Evolutionary conservation across 768 basidiomycete species (phyloP).

Genomic region (Naganishia randhawae): DNA sequence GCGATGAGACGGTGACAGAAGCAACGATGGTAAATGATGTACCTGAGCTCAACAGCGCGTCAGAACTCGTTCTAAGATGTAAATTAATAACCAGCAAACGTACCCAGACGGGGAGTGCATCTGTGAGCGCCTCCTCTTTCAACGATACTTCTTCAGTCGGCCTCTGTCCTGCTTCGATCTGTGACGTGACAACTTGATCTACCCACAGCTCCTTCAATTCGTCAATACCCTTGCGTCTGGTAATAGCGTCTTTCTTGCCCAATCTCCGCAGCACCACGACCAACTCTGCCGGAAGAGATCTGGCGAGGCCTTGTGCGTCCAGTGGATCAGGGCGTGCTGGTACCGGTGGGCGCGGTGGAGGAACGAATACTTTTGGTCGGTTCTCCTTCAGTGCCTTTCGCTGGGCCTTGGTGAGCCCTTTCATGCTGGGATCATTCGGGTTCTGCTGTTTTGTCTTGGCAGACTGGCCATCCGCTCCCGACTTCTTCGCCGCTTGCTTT

Average conservation of each 20-base stretch:
- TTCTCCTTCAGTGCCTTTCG: conserved; percentile 53
- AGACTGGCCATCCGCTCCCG: conserved; percentile 41
- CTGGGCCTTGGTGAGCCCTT: conserved; percentile 58
- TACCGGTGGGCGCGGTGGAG: conserved; percentile 62
- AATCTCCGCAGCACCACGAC: conserved; percentile 74
- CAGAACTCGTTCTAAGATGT: neutral
- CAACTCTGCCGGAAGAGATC: conserved; percentile 71
- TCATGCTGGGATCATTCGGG: conserved; percentile 50
- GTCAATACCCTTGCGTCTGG: conserved; percentile 77
- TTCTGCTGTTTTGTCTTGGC: conserved; percentile 55
- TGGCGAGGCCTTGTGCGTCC: conserved; percentile 73
- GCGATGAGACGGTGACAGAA: conserved; percentile 74
- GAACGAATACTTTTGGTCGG: conserved; percentile 69
- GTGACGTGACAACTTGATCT: conserved; percentile 34
- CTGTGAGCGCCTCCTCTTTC: conserved; percentile 53
- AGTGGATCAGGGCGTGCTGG: conserved; percentile 68
- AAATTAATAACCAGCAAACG: conserved; percentile 47
- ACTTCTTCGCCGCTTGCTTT: conserved; percentile 80
- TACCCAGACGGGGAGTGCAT: conserved; percentile 80
- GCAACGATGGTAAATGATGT: conserved; percentile 77
- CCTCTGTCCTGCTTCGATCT: neutral
- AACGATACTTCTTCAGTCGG: conserved; percentile 53
- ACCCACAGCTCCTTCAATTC: conserved; percentile 71
- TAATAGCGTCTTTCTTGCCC: conserved; percentile 83
- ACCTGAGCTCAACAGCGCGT: conserved; percentile 55